Base-by-base conservation (phyloP, 805 yeast genomes). In the Schwanniomyces pseudopolymorphus region DNA sequence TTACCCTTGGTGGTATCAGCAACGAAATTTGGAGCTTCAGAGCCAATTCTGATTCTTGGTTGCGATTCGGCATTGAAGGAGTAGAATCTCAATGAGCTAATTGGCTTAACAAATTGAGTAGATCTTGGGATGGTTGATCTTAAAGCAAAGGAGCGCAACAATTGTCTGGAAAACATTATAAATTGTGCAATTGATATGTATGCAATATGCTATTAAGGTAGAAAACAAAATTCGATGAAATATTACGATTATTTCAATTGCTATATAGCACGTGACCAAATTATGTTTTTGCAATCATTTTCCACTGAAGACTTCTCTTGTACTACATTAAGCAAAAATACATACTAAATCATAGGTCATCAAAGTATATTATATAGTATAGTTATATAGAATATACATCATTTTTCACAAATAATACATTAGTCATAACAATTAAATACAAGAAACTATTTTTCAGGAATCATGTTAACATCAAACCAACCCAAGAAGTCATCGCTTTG, bases 401-500 rank as follows among this genome's bases (percentile, higher is more conserved):
- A 31, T 31, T 31, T 14, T 6, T 31, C 16, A 14, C 13, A 31
- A 14, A 14, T 14, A 3, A 31, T 31, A 31, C 20, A 31, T 31
- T 31, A 31, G 19, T 36, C 25, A 36, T 36, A 21, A 20, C 14
- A 36, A 20, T 36, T 28, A 41, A 31, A 33, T 24, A 31, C 14
- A 14, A 31, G 36, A 31, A 33, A 24, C 25, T 40, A 44, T 10
- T 39, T 45, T 33, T 58, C 60, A 17, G 58, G 59, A 40, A 60
- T 48, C 54, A 60, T 53, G 57, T 85, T 85, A 63, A 83, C 82
- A 61, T 89, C 96, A 72, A 91, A 87, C 96, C 96, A 91, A 10
- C 97, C 97, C 40, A 91, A 70, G 58, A 91, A 86, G 61, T 91
- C 97, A 59, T 91, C 97, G 43, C 83, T 88, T 26, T 69, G 71